These are phyloP conservation scores for Neckera pumila DNA, from an alignment of 225 moss, liverwort and hornwort genomes.

Conservation along the genomic window DNA sequence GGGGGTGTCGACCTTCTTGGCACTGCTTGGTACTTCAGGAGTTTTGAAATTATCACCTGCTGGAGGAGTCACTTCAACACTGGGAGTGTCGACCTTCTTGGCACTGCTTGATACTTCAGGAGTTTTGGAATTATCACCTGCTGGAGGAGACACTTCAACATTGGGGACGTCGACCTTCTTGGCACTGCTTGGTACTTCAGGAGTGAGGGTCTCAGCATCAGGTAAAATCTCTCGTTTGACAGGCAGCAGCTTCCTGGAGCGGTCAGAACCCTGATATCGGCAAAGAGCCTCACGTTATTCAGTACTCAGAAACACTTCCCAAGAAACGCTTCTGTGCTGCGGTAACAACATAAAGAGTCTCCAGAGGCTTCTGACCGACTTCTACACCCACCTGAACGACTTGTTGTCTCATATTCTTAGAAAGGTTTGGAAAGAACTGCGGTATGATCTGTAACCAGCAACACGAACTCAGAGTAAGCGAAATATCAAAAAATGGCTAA, in stretches of 20 bases:
- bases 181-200: neutral
- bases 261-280: neutral
- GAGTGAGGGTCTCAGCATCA: neutral
- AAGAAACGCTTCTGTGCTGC: neutral
- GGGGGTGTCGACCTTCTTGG: neutral
- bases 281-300: neutral
- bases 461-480: neutral
- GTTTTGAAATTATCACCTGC: neutral
- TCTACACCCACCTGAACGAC: conserved; percentile 17
- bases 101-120: neutral
- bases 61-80: neutral
- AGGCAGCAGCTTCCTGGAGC: neutral
- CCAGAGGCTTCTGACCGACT: neutral
- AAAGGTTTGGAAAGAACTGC: conserved; percentile 29
- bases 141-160: neutral
- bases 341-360: neutral
- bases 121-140: neutral
- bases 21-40: neutral
- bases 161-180: neutral
- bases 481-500: neutral
- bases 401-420: neutral
- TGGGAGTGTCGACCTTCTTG: neutral
- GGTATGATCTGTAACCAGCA: conserved; percentile 17
- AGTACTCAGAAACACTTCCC: neutral
- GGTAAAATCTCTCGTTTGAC: neutral